Evolutionary conservation across 257 asterid species (phyloP).

Genomic region (Ilex asprella): DNA sequence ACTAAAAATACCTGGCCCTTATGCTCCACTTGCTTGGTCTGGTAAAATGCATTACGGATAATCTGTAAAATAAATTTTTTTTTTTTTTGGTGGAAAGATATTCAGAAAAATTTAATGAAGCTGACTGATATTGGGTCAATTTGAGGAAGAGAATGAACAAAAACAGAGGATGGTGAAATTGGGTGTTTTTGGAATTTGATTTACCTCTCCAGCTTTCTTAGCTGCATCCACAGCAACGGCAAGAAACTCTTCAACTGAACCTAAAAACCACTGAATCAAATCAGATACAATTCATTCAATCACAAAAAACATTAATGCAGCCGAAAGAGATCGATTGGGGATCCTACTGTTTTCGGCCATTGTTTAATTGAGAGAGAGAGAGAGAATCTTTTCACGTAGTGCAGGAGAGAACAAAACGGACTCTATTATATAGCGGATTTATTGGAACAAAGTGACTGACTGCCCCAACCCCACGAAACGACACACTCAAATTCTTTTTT

Average conservation of each 20-base stretch:
- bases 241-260: slow-evolving; percentile 48
- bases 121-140: neutral
- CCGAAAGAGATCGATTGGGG: neutral
- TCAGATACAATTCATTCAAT: neutral
- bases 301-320: neutral
- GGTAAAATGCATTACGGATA: slow-evolving; percentile 57
- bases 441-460: too few relatives aligned
- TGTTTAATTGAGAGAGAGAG: slow-evolving; percentile 12
- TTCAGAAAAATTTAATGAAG: neutral
- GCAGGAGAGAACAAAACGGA: too few relatives aligned
- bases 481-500: too few relatives aligned
- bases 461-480: too few relatives aligned
- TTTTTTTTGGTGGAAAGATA: too few relatives aligned
- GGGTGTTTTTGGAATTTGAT: slow-evolving; percentile 1
- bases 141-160: neutral
- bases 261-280: slow-evolving; percentile 17
- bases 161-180: neutral
- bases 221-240: slow-evolving; percentile 65
- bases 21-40: slow-evolving; percentile 73
- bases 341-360: slow-evolving; percentile 57
- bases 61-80: slow-evolving; percentile 34
- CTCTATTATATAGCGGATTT: too few relatives aligned
- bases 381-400: neutral
- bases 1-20: slow-evolving; percentile 53
- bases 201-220: slow-evolving; percentile 66